Percentiles rank a stretch among this genome's conserved stretches.
Evolutionary conservation across 1,284 basidiomycete species (phyloP).

Genomic region (Jaminaea rosea): DNA sequence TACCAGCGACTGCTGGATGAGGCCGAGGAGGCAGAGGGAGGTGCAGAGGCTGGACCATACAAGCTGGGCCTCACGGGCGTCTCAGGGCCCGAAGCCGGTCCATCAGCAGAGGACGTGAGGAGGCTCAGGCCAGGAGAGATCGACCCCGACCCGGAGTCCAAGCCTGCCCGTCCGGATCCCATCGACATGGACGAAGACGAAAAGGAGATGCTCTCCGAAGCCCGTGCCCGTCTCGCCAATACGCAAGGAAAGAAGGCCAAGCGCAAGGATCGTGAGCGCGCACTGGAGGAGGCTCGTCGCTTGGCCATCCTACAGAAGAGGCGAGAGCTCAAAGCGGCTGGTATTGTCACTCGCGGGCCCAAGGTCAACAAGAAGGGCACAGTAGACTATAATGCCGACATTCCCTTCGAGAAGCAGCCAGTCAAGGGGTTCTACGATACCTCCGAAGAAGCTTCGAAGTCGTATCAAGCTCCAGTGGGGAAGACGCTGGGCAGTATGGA

Average conservation of each 20-base stretch:
- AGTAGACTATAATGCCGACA: slow-evolving; percentile 99
- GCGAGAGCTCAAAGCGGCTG: slow-evolving; percentile 91
- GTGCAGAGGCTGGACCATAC: slow-evolving; percentile 15
- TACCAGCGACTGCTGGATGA: slow-evolving; percentile 97
- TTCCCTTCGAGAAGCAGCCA: slow-evolving; percentile 95
- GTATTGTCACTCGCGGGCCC: slow-evolving; percentile 68
- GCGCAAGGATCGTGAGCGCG: slow-evolving; percentile 79
- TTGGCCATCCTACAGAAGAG: slow-evolving; percentile 95
- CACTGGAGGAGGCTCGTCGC: slow-evolving; percentile 82
- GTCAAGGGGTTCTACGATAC: slow-evolving; percentile 96
- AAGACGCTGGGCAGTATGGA: slow-evolving; percentile 58
- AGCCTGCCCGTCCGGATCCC: slow-evolving; percentile 92
- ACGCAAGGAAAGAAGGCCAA: slow-evolving; percentile 99
- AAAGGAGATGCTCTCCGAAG: slow-evolving; percentile 99
- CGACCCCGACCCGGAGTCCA: slow-evolving; percentile 97
- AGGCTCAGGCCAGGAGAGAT: slow-evolving; percentile 89
- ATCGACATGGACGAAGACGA: slow-evolving; percentile 99
- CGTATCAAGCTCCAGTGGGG: slow-evolving; percentile 77
- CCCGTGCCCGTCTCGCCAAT: slow-evolving; percentile 91
- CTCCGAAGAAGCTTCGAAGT: slow-evolving; percentile 81
- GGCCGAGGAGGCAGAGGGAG: slow-evolving; percentile 54
- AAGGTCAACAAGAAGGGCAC: slow-evolving; percentile 74
- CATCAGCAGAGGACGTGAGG: slow-evolving; percentile 81
- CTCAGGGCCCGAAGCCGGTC: slow-evolving; percentile 62
- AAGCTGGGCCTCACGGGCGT: slow-evolving; percentile 67